Conservation (phyloP, 768 basidiomycete species). For the Coprinopsis sp. region DNA sequence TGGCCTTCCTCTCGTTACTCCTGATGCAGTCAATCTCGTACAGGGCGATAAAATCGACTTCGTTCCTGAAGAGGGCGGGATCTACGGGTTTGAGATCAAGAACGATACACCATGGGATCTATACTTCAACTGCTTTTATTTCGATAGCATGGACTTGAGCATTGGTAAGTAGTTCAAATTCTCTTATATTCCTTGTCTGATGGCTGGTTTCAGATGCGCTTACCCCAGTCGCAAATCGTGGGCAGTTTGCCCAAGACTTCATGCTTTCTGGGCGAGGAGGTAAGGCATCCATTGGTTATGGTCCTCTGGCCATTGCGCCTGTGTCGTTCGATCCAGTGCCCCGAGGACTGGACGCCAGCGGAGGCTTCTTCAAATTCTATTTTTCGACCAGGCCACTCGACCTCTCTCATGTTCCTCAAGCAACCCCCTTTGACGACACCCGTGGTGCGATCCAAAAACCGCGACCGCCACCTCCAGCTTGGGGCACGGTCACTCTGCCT, state of each 20-base stretch:
- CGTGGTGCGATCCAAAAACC: background rate
- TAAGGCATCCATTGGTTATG: conserved; percentile 31
- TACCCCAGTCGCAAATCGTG: conserved; percentile 3
- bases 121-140: background rate
- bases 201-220: background rate
- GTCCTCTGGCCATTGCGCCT: conserved; percentile 27
- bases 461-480: background rate
- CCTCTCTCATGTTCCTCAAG: conserved; percentile 5
- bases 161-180: conserved; percentile 9
- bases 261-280: conserved; percentile 23
- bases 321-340: conserved; percentile 25
- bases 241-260: background rate
- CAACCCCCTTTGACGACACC: background rate
- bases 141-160: background rate
- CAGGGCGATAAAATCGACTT: conserved; percentile 20
- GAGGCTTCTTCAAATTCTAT: conserved; percentile 41
- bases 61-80: conserved; percentile 5
- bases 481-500: conserved; percentile 1
- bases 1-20: conserved; percentile 16
- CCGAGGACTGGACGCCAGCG: conserved; percentile 26
- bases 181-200: too few relatives aligned
- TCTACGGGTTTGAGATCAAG: conserved; percentile 9
- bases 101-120: background rate
- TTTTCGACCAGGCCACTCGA: conserved; percentile 20
- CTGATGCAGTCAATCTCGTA: conserved; percentile 24